These are phyloP conservation scores for Magnolia sinica DNA, from an alignment of 164 flowering plant genomes.

Conservation along the genomic window DNA sequence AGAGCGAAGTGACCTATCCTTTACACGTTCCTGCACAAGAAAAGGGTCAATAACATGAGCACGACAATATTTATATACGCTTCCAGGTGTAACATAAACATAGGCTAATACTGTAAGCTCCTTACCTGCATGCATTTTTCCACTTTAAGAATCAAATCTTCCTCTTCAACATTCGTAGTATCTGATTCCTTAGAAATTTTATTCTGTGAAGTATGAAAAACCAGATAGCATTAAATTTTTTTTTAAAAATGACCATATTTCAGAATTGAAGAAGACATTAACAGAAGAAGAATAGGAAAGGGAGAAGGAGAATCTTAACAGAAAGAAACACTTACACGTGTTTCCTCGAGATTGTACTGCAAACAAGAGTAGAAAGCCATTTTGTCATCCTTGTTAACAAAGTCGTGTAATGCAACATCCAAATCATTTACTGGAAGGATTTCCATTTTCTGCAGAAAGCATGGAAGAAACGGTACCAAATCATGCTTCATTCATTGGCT, in stretches of 20 bases:
- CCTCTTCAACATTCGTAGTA: slow-evolving; percentile 55
- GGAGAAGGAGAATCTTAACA: background rate
- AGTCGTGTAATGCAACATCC: slow-evolving; percentile 89
- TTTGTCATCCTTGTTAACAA: slow-evolving; percentile 97
- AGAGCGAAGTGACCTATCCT: slow-evolving; percentile 52
- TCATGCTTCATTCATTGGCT: background rate
- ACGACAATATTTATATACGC: background rate
- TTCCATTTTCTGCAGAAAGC: slow-evolving; percentile 89
- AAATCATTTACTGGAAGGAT: slow-evolving; percentile 91
- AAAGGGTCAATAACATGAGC: background rate
- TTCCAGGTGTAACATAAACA: slow-evolving; percentile 1
- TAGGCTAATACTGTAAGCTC: slow-evolving; percentile 7
- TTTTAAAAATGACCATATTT: background rate
- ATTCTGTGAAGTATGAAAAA: slow-evolving; percentile 37
- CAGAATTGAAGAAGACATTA: background rate
- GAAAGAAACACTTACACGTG: slow-evolving; percentile 62
- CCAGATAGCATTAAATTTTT: background rate
- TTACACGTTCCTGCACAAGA: slow-evolving; percentile 76
- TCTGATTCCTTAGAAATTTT: slow-evolving; percentile 73
- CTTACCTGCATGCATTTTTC: slow-evolving; percentile 89
- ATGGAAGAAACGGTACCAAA: background rate
- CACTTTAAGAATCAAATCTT: slow-evolving; percentile 86
- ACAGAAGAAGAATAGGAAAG: background rate
- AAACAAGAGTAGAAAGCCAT: slow-evolving; percentile 81
- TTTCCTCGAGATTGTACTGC: slow-evolving; percentile 84